Conservation (phyloP, 2,329 filamentous ascomycete genomes). For the Aspergillus caelatus region DNA sequence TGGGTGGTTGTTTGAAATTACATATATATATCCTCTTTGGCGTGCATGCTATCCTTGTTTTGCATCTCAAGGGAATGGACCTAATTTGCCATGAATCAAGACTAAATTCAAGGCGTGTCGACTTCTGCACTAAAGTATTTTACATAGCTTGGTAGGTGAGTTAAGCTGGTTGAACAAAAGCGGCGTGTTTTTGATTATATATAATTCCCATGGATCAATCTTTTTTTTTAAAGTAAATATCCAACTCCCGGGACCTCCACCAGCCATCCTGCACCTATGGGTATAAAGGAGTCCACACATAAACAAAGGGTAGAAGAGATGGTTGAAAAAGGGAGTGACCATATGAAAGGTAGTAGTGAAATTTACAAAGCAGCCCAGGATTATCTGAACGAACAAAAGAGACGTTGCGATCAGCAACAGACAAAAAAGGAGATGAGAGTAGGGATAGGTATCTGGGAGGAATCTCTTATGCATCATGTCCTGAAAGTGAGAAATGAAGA, state of each 20-base stretch:
- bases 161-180: neutral
- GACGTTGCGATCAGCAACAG: constrained; percentile 6
- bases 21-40: neutral
- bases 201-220: neutral
- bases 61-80: neutral
- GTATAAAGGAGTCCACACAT: constrained; percentile 15
- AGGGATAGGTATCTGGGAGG: constrained; percentile 11
- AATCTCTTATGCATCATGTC: constrained; percentile 8
- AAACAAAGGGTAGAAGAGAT: constrained; percentile 8
- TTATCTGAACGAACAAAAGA: constrained; percentile 10
- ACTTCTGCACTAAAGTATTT: neutral
- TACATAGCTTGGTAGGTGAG: neutral
- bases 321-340: neutral
- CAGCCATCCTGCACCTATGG: constrained; percentile 10
- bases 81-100: neutral
- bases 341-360: constrained; percentile 3
- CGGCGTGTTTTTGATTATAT: constrained; percentile 2
- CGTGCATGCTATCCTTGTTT: neutral
- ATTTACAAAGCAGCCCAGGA: constrained; percentile 7
- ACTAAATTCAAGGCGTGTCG: neutral
- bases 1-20: neutral
- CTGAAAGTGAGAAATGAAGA: constrained; percentile 7
- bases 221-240: neutral
- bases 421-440: neutral
- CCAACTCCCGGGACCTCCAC: constrained; percentile 6